phyloP scores from a whole-genome alignment of 2,329 filamentous ascomycete genomes.

The Monosporascus sp. region DNA sequence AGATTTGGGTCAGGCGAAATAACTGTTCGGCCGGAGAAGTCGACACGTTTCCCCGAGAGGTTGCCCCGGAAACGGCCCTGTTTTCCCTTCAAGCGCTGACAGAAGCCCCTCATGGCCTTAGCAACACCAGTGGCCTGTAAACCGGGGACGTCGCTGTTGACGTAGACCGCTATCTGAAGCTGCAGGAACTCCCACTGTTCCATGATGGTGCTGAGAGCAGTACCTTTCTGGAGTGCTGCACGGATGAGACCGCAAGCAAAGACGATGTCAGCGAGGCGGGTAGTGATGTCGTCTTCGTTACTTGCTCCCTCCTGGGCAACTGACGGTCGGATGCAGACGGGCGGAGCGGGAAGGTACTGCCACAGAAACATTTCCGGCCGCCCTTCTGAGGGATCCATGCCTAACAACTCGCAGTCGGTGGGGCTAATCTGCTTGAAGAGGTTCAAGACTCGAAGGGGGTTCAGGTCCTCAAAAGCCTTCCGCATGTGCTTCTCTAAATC shows the following conservation, averaged over 20 bases:
- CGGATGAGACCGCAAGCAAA: slow-evolving; percentile 86
- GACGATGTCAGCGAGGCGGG: slow-evolving; percentile 94
- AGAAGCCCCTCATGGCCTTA: slow-evolving; percentile 88
- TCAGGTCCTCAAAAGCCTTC: slow-evolving; percentile 91
- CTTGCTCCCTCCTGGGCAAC: slow-evolving; percentile 90
- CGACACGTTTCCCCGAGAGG: slow-evolving; percentile 93
- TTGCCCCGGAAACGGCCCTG: slow-evolving; percentile 97
- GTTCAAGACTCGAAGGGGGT: slow-evolving; percentile 81
- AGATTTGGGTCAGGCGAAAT: slow-evolving; percentile 97
- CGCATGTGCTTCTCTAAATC: slow-evolving; percentile 88
- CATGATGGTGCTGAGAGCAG: slow-evolving; percentile 84
- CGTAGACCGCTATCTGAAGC: slow-evolving; percentile 92
- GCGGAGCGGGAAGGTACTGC: slow-evolving; percentile 92
- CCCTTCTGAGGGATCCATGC: slow-evolving; percentile 79
- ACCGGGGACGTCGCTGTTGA: slow-evolving; percentile 93
- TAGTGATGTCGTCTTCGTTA: slow-evolving; percentile 94
- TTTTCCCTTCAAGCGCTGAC: slow-evolving; percentile 92
- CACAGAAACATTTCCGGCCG: slow-evolving; percentile 96
- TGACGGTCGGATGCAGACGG: slow-evolving; percentile 88
- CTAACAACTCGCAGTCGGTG: slow-evolving; percentile 84
- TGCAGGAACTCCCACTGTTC: slow-evolving; percentile 98
- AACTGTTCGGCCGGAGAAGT: slow-evolving; percentile 95
- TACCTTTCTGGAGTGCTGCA: slow-evolving; percentile 75
- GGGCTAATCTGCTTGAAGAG: slow-evolving; percentile 84
- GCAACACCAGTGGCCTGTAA: slow-evolving; percentile 83